A percentile compares a stretch with the other conserved stretches of the same genome.
Evolutionary conservation across 768 basidiomycete species (phyloP).

Genomic region (Mycena leptocephala): DNA sequence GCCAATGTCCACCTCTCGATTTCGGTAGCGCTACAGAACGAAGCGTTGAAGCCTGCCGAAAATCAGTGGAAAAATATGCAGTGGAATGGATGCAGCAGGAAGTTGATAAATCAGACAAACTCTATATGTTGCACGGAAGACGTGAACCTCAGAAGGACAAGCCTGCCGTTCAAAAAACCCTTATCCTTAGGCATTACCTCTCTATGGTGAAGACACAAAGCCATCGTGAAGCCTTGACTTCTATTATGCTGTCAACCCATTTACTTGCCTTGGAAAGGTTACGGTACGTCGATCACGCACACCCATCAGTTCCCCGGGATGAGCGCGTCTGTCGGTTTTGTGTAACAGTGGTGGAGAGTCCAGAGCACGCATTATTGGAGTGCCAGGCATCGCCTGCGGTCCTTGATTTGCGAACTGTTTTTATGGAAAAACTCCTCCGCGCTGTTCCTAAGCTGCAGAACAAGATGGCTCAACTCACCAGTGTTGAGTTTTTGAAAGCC

Average conservation of each 20-base stretch:
- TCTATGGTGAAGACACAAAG: background rate
- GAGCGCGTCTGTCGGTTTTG: background rate
- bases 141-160: no score
- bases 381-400: background rate
- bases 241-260: background rate
- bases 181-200: background rate
- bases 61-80: background rate
- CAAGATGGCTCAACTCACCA: background rate
- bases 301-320: background rate
- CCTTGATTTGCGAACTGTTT: no score
- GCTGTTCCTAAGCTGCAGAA: background rate
- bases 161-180: no score
- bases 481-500: background rate
- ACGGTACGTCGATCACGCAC: background rate
- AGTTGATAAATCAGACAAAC: background rate
- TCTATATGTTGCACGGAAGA: background rate
- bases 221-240: no score
- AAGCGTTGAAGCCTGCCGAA: background rate
- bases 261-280: background rate
- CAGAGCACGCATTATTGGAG: background rate
- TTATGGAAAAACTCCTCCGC: no score
- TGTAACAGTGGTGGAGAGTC: background rate
- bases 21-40: background rate
- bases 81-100: background rate
- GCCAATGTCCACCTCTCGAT: background rate